Conservation (phyloP, 768 basidiomycete species). For the Auriscalpium microsporum region DNA sequence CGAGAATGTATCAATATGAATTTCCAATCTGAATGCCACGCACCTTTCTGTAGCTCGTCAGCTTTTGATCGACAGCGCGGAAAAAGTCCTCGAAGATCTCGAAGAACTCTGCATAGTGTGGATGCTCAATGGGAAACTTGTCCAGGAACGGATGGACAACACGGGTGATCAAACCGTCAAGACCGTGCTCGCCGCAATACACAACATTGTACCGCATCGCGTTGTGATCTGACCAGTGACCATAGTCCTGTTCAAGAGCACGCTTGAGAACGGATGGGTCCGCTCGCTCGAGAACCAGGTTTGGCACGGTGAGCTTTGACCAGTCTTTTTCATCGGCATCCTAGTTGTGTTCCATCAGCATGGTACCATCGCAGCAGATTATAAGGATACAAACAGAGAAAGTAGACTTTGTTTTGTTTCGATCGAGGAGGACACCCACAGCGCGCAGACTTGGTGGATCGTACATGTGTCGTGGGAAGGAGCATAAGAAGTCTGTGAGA, state of each 20-base stretch:
- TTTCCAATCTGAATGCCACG: background rate
- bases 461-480: background rate
- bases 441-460: background rate
- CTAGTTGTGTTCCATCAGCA: background rate
- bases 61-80: background rate
- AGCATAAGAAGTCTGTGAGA: too few relatives aligned
- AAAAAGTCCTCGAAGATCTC: background rate
- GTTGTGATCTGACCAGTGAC: background rate
- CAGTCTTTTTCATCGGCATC: background rate
- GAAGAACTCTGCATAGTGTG: background rate
- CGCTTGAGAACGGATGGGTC: background rate
- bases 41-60: background rate
- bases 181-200: background rate
- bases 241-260: background rate
- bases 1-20: too few relatives aligned
- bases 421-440: background rate
- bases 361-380: background rate
- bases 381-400: background rate
- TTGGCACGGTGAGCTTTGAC: background rate
- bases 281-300: background rate
- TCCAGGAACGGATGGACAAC: background rate
- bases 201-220: background rate
- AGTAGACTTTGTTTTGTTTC: background rate
- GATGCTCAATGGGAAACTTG: background rate
- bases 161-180: background rate